Evolutionary conservation across 129 eudicot genomes (phyloP).

Genomic region (Tanacetum coccineum): DNA sequence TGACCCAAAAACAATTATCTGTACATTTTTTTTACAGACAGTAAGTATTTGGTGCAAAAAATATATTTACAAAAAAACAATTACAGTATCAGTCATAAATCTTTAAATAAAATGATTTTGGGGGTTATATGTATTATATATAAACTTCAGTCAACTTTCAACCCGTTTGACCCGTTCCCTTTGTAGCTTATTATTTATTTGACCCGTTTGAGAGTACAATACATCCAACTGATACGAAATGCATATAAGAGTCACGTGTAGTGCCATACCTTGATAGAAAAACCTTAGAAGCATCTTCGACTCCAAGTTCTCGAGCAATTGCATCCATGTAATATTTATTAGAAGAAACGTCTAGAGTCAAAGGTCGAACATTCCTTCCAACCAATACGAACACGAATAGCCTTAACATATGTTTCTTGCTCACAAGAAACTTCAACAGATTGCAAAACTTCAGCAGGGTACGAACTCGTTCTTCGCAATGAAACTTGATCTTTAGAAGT

Average conservation of each 20-base stretch:
- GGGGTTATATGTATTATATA: neutral
- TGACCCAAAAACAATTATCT: neutral
- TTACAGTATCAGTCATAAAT: neutral
- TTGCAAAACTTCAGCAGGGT: slow-evolving; percentile 51
- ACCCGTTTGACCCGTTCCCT: neutral
- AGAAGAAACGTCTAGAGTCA: slow-evolving; percentile 47
- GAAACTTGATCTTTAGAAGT: slow-evolving; percentile 51
- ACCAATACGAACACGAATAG: slow-evolving; percentile 46
- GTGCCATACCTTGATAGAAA: slow-evolving; percentile 64
- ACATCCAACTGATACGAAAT: slow-evolving; percentile 10
- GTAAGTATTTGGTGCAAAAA: neutral
- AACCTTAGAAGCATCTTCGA: slow-evolving; percentile 66
- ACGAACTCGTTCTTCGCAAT: slow-evolving; percentile 48
- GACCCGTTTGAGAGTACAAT: neutral
- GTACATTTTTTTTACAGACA: neutral
- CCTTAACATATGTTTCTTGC: slow-evolving; percentile 35
- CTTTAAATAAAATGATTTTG: neutral
- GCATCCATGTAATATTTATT: slow-evolving; percentile 75
- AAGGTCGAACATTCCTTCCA: slow-evolving; percentile 41
- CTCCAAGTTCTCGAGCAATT: slow-evolving; percentile 72
- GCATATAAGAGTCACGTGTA: slow-evolving; percentile 7
- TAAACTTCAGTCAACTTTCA: neutral
- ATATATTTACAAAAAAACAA: neutral
- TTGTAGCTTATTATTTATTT: neutral
- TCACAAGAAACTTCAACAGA: slow-evolving; percentile 35